Evolutionary conservation across 192 early-diverging fungal genomes (phyloP), one percentile per base, ranked within the genome.

Genomic region (Umbelopsis ramanniana): DNA sequence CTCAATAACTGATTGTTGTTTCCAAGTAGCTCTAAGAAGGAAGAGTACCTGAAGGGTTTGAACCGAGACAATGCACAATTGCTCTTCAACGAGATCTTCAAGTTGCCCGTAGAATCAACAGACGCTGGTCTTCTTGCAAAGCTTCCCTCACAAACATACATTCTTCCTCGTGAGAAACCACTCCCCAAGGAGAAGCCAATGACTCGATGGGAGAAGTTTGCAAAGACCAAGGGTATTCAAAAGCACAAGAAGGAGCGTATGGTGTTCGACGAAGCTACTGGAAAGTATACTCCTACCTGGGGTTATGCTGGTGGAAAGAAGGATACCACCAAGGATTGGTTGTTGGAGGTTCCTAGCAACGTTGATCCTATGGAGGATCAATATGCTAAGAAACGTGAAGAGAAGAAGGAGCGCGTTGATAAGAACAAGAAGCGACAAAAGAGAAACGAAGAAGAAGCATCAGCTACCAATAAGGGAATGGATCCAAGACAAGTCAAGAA

Each of bases 191-290:
- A 88, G 38, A 95, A 95, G 78, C 87, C 92, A 14, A 78, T 88
- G 83, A 99, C 98, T 12, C 91, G 96, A 72, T 99, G 98, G 98
- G 97, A 99, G 82, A 94, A 93, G 87, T 99, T 99, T 83, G 98
- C 98, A 63, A 92, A 94, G 76, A 83, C 84, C 79, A 99, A 99
- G 83, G 96, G 96, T 17, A 98, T 99, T 80, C 87, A 91, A 79
- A 92, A 92, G 57, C 80, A 77, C 73, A 97, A 97, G 82, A 93
- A 92, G 76, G 86, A 83, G 33, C 84, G 91, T 40, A 90, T 93
- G 88, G 90, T 89, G 68, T 97, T 78, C 79, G 95, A 99, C 77
- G 95, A 97, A 57, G 85, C 77, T 6, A 75, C 77, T 70, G 91
- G 89, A 71, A 93, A 96, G 78, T 96, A 93, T 82, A 88, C 89